These are phyloP conservation scores for Clavulina sp. DNA, from an alignment of 768 basidiomycete species.

Conservation along the genomic window DNA sequence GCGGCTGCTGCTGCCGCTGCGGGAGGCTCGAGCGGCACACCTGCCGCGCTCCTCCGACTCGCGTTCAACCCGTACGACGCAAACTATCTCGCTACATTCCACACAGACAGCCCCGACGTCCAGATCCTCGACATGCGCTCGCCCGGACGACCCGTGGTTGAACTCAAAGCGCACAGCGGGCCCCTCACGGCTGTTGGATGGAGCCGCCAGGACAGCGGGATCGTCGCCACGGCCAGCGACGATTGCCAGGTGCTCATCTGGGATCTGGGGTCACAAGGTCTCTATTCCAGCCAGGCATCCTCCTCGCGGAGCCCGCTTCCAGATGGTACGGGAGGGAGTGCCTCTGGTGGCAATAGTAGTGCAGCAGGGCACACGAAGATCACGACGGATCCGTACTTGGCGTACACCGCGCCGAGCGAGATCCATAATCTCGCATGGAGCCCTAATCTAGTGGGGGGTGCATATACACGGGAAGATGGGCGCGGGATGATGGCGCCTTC, in stretches of 20 bases:
- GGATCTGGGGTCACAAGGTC: conserved; percentile 51
- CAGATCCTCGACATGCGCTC: conserved; percentile 95
- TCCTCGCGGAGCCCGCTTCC: conserved; percentile 5
- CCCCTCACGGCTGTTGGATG: conserved; percentile 80
- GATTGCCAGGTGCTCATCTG: conserved; percentile 89
- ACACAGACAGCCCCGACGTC: conserved; percentile 76
- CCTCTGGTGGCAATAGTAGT: not conserved
- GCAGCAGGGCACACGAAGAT: conserved; percentile 44
- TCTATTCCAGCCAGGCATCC: conserved; percentile 57
- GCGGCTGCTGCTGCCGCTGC: conserved; percentile 23
- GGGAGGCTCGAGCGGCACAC: conserved; percentile 34
- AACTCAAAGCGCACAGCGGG: conserved; percentile 66
- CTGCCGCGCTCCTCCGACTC: conserved; percentile 69
- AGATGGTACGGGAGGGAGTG: conserved; percentile 20
- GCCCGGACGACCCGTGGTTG: conserved; percentile 89
- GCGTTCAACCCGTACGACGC: conserved; percentile 83
- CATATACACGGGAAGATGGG: conserved; percentile 35
- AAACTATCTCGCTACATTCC: conserved; percentile 94
- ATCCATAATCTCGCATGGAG: conserved; percentile 81
- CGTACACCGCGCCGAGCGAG: conserved; percentile 61
- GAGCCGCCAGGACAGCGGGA: conserved; percentile 68
- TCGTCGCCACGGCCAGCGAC: conserved; percentile 82
- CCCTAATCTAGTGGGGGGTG: conserved; percentile 59
- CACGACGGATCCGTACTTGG: conserved; percentile 64
- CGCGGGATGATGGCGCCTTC: conserved; percentile 48